These are phyloP conservation scores for Cadophora sp. DNA, from an alignment of 2,329 filamentous ascomycete genomes.

Conservation along the genomic window DNA sequence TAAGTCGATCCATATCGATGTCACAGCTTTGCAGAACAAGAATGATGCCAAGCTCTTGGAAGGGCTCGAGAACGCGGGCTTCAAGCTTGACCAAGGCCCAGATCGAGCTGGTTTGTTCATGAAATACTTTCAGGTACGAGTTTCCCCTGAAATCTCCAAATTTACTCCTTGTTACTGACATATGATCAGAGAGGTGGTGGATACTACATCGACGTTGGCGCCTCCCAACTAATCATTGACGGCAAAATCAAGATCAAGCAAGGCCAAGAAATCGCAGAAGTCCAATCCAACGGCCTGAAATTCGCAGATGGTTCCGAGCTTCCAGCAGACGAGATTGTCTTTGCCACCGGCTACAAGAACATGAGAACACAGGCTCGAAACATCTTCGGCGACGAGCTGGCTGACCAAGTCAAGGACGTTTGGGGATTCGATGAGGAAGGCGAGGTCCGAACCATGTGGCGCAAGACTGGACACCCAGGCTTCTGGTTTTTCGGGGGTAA, in stretches of 20 bases:
- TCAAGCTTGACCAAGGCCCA: slow-evolving; percentile 63
- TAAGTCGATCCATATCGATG: slow-evolving; percentile 62
- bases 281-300: slow-evolving; percentile 48
- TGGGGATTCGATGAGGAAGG: slow-evolving; percentile 58
- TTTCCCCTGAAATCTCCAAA: too few relatives aligned
- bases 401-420: slow-evolving; percentile 55
- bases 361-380: slow-evolving; percentile 58
- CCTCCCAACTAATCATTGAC: slow-evolving; percentile 57
- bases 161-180: too few relatives aligned
- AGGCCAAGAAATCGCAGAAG: slow-evolving; percentile 54
- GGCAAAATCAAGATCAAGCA: slow-evolving; percentile 61
- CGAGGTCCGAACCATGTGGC: slow-evolving; percentile 56
- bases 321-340: slow-evolving; percentile 59
- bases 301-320: slow-evolving; percentile 56
- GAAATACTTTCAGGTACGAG: slow-evolving; percentile 60
- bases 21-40: slow-evolving; percentile 48
- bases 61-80: slow-evolving; percentile 61
- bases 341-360: slow-evolving; percentile 58
- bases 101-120: slow-evolving; percentile 60
- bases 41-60: slow-evolving; percentile 51
- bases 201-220: slow-evolving; percentile 65
- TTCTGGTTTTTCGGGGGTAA: slow-evolving; percentile 61
- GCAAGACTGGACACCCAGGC: slow-evolving; percentile 53
- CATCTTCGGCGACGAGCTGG: slow-evolving; percentile 58
- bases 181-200: slow-evolving; percentile 55